phyloP scores from a whole-genome alignment of 1,139 yeast genomes.

The Pichia sp. region DNA sequence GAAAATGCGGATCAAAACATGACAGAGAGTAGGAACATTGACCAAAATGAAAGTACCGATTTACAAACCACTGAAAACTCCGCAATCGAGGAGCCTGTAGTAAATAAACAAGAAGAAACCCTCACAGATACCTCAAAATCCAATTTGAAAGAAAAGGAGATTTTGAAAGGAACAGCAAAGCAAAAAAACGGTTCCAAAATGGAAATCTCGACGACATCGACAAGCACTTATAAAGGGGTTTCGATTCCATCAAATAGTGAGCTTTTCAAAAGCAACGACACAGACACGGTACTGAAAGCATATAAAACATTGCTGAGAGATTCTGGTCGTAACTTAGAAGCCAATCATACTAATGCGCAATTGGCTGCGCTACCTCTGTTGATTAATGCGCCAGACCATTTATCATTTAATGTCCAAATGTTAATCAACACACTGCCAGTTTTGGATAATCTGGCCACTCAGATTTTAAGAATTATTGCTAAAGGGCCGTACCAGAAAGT shows the following conservation, averaged over 20 bases:
- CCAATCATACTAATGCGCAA: constrained; percentile 39
- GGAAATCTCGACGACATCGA: constrained; percentile 6
- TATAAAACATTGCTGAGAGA: constrained; percentile 19
- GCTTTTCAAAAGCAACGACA: constrained; percentile 26
- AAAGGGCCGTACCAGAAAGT: constrained; percentile 68
- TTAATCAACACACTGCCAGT: constrained; percentile 61
- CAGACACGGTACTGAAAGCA: constrained; percentile 18
- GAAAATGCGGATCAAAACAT: too few relatives aligned
- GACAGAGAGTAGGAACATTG: too few relatives aligned
- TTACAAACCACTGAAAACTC: too few relatives aligned
- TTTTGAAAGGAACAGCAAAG: not conserved
- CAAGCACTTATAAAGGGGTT: constrained; percentile 24
- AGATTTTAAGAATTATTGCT: constrained; percentile 60
- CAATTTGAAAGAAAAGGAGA: too few relatives aligned
- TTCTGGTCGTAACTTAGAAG: constrained; percentile 12
- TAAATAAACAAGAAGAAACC: not conserved
- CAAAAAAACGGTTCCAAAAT: not conserved
- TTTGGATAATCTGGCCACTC: constrained; percentile 68
- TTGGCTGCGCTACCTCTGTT: constrained; percentile 52
- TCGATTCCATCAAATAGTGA: constrained; percentile 33
- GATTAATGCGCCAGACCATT: constrained; percentile 44
- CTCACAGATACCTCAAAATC: too few relatives aligned
- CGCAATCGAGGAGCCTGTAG: not conserved
- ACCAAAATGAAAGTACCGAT: too few relatives aligned
- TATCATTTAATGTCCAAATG: constrained; percentile 55